phyloP scores from a whole-genome alignment of 192 early-diverging fungal genomes.

The Pilobolus umbonatus region DNA sequence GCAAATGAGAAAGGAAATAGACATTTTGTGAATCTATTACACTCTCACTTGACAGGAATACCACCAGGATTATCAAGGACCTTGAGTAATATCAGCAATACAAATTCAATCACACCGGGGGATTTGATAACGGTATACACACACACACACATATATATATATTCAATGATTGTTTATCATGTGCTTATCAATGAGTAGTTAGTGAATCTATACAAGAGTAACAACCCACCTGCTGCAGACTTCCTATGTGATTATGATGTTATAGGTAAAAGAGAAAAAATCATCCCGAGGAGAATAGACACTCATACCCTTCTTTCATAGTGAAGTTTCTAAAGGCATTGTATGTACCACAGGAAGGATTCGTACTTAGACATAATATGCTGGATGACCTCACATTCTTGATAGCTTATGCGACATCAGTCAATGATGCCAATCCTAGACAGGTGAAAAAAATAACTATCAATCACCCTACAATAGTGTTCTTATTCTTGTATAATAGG shows the following conservation, averaged over 20 bases:
- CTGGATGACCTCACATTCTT: constrained; percentile 50
- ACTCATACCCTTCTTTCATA: too few species aligned
- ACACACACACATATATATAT: background rate
- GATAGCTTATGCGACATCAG: constrained; percentile 44
- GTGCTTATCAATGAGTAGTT: constrained; percentile 26
- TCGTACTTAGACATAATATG: constrained; percentile 44
- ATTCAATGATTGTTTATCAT: background rate
- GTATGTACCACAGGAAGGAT: constrained; percentile 45
- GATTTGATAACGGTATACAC: constrained; percentile 45
- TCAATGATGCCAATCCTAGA: constrained; percentile 33
- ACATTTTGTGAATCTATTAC: constrained; percentile 31
- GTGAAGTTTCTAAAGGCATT: constrained; percentile 43
- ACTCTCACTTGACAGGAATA: constrained; percentile 34
- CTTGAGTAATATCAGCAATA: constrained; percentile 41
- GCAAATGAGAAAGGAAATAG: constrained; percentile 35
- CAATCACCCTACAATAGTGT: background rate
- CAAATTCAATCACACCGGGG: constrained; percentile 44
- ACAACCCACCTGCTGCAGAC: constrained; percentile 40
- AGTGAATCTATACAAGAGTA: background rate
- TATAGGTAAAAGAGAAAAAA: constrained; percentile 22
- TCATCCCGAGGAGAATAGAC: too few species aligned
- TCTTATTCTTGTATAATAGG: constrained; percentile 1
- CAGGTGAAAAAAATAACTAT: constrained; percentile 4
- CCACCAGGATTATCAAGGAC: constrained; percentile 36
- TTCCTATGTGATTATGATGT: constrained; percentile 33